A percentile compares a stretch with the other conserved stretches of the same genome.
These are phyloP conservation scores for Termitomyces sp. DNA, from an alignment of 1,284 basidiomycete species.

Conservation along the genomic window DNA sequence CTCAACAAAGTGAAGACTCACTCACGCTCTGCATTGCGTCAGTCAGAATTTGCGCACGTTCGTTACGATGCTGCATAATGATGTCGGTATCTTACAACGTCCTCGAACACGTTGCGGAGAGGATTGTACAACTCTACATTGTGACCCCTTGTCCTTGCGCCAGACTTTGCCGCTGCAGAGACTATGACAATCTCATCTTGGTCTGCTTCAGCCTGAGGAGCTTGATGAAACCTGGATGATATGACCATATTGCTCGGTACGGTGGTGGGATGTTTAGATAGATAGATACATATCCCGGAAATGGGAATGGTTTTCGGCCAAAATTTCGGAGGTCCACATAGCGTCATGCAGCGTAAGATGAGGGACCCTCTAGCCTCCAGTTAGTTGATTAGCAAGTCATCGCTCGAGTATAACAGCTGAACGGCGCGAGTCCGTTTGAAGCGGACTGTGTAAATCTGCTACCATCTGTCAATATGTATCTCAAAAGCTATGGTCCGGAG, in stretches of 20 bases:
- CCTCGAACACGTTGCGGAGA: neutral
- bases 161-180: neutral
- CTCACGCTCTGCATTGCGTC: slow-evolving; percentile 10
- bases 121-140: neutral
- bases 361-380: neutral
- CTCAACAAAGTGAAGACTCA: neutral
- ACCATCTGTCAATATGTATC: neutral
- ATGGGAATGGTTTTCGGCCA: neutral
- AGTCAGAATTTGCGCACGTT: neutral
- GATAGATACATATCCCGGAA: neutral
- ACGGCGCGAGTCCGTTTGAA: neutral
- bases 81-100: neutral
- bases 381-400: neutral
- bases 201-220: neutral
- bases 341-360: neutral
- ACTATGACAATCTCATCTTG: neutral
- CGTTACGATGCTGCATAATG: neutral
- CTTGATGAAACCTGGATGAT: neutral
- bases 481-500: neutral
- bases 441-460: neutral
- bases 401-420: no score
- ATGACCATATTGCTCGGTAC: neutral
- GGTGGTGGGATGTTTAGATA: neutral
- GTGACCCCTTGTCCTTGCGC: no score
- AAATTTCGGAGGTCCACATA: neutral